Evolutionary conservation across 768 basidiomycete genomes (phyloP).

Genomic region (Hygrophorus russula): DNA sequence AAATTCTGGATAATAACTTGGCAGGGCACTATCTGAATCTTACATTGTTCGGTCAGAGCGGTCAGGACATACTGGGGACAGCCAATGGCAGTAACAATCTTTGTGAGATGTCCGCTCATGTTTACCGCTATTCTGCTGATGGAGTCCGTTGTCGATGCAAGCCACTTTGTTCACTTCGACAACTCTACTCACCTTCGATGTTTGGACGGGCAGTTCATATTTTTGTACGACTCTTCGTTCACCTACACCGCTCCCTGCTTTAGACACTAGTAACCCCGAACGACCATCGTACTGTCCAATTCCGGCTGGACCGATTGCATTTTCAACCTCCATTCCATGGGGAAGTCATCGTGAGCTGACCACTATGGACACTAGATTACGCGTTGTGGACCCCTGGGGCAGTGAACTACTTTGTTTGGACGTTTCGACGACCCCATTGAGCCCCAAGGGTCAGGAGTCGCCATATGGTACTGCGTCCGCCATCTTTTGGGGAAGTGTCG

Average conservation of each 20-base stretch:
- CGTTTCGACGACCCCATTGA: conserved; percentile 65
- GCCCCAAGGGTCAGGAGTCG: conserved; percentile 35
- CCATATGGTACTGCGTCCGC: conserved; percentile 58
- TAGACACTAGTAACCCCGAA: conserved; percentile 21
- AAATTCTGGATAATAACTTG: conserved; percentile 38
- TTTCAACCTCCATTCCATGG: conserved; percentile 66
- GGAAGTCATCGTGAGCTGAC: conserved; percentile 59
- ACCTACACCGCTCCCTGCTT: conserved; percentile 53
- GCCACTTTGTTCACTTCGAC: conserved; percentile 86
- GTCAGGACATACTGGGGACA: conserved; percentile 46
- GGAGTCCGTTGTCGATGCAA: conserved; percentile 19
- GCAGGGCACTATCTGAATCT: conserved; percentile 49
- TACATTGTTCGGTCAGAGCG: conserved; percentile 57
- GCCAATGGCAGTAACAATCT: conserved; percentile 53
- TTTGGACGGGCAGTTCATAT: conserved; percentile 59
- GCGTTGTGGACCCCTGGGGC: conserved; percentile 81
- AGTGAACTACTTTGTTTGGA: conserved; percentile 78
- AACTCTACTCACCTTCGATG: conserved; percentile 65
- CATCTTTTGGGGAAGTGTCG: conserved; percentile 67
- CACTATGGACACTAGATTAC: conserved; percentile 73
- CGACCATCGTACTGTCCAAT: conserved; percentile 59
- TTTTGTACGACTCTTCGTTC: conserved; percentile 76
- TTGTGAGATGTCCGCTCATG: conserved; percentile 32
- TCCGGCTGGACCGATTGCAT: conserved; percentile 65
- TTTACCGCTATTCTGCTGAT: conserved; percentile 1